Base-by-base conservation (phyloP, 1,139 yeast species). In the Scheffersomyces quercinus region DNA sequence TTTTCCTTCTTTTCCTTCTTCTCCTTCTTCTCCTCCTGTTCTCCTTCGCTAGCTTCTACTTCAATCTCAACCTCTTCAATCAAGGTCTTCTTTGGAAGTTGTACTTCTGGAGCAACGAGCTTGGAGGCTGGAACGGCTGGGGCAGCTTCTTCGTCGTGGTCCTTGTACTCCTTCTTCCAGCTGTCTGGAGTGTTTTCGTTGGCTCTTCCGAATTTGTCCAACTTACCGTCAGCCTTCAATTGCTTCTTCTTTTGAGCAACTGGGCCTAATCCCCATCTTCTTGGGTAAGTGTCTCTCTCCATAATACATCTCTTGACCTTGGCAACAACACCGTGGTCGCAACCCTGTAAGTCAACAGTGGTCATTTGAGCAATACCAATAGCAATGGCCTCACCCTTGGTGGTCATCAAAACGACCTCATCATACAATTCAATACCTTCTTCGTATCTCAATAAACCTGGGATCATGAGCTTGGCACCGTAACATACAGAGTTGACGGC, bases 201-300 rank as follows among this genome's bases (percentile, higher is more conserved):
- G 54, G 77, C 79, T 73, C 97, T 85, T 52, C 99, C 99, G 62
- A 73, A 93, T 74, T 91, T 89, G 76, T 93, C 99, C 61, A 93
- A 83, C 74, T 93, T 93, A 60, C 99, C 99, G 56, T 88, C 97
- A 45, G 96, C 88, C 81, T 91, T 93, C 79, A 93, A 77, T 76
- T 91, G 96, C 81, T 93, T 93, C 87, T 93, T 93, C 85, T 89
- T 90, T 73, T 88, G 91, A 51, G 99, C 99, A 65, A 91, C 89
- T 60, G 99, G 99, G 59, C 99, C 99, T 60, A 93, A 77, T 52
- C 99, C 99, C 99, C 99, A 93, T 81, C 98, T 86, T 81, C 99
- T 88, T 73, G 99, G 99, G 71, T 93, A 93, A 44, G 96, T 83
- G 69, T 93, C 99, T 77, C 99, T 86, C 77, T 93, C 99, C 99